Conservation (phyloP, 371 early-diverging fungal genomes). For the Rhizomucor pusillus region DNA sequence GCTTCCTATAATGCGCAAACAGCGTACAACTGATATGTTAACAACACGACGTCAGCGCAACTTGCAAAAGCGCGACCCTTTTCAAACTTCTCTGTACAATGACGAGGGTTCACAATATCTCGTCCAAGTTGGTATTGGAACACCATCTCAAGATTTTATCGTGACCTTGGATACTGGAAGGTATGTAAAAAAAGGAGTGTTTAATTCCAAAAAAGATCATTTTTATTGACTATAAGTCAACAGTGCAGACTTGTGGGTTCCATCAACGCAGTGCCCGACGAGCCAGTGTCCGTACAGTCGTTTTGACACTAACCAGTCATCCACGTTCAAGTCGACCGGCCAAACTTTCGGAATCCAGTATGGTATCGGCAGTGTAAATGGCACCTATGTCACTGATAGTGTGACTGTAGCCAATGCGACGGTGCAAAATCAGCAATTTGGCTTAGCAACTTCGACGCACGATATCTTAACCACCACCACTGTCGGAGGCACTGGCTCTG, state of each 20-base stretch:
- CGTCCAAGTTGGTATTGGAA: slow-evolving; percentile 27
- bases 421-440: slow-evolving; percentile 40
- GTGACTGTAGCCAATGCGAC: slow-evolving; percentile 31
- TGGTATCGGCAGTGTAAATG: slow-evolving; percentile 43
- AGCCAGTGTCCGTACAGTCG: slow-evolving; percentile 33
- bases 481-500: slow-evolving; percentile 13
- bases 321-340: slow-evolving; percentile 23
- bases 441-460: slow-evolving; percentile 26
- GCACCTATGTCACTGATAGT: slow-evolving; percentile 40
- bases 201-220: neutral
- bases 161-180: slow-evolving; percentile 45
- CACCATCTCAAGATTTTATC: slow-evolving; percentile 34
- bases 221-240: neutral
- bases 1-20: slow-evolving; percentile 5
- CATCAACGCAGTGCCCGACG: slow-evolving; percentile 31
- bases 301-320: slow-evolving; percentile 25
- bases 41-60: neutral
- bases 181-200: slow-evolving; percentile 18
- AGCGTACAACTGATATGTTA: slow-evolving; percentile 3
- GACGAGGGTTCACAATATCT: slow-evolving; percentile 28
- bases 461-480: slow-evolving; percentile 36
- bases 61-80: slow-evolving; percentile 5
- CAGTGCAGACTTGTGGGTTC: slow-evolving; percentile 50
- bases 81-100: slow-evolving; percentile 19
- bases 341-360: slow-evolving; percentile 25